These are phyloP conservation scores for Borovskyia barvae DNA, from an alignment of 208 protist species.

Conservation along the genomic window DNA sequence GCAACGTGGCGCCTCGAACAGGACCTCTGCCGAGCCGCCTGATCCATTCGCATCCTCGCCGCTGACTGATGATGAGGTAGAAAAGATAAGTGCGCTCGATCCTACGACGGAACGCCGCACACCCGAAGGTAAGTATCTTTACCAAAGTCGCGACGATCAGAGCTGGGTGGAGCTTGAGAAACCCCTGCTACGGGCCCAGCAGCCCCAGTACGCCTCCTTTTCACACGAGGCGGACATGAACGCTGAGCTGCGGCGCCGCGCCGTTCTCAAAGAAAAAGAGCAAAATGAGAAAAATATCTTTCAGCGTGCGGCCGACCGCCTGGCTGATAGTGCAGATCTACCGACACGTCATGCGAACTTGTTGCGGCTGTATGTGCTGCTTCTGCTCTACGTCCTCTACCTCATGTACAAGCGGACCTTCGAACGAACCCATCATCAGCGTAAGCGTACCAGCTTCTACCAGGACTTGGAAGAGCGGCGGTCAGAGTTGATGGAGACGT, in stretches of 20 bases:
- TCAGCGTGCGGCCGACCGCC: conserved; percentile 47
- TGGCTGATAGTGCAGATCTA: conserved; percentile 67
- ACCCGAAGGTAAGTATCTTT: conserved; percentile 65
- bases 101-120: conserved; percentile 67
- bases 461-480: conserved; percentile 45
- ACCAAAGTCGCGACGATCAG: conserved; percentile 74
- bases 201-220: conserved; percentile 74
- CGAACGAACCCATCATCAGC: conserved; percentile 46
- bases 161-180: conserved; percentile 74
- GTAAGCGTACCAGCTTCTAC: conserved; percentile 52
- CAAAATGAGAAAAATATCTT: conserved; percentile 72
- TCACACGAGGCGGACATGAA: conserved; percentile 54
- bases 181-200: conserved; percentile 51
- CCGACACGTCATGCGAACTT: conserved; percentile 49
- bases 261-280: conserved; percentile 52
- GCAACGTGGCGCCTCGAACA: conserved; percentile 1
- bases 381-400: conserved; percentile 42
- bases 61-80: conserved; percentile 61
- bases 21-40: conserved; percentile 1
- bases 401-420: conserved; percentile 70
- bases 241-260: conserved; percentile 59
- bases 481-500: conserved; percentile 34
- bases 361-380: conserved; percentile 43
- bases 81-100: conserved; percentile 69
- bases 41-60: too few species aligned